phyloP scores from a whole-genome alignment of 768 basidiomycete genomes.

The Tricholoma terreum region DNA sequence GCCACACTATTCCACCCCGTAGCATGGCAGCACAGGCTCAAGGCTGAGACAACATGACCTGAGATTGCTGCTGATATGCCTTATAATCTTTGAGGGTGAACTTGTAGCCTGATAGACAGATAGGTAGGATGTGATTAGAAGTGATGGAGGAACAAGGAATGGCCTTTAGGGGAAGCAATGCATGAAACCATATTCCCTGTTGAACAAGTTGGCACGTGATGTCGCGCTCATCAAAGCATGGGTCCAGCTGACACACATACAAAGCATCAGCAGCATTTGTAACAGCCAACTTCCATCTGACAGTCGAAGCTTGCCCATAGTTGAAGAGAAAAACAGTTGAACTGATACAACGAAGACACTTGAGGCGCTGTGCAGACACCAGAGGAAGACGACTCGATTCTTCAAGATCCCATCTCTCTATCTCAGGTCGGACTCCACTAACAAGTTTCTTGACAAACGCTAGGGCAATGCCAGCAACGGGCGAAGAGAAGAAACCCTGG shows the following conservation, averaged over 20 bases:
- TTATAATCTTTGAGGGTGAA: conserved; percentile 10
- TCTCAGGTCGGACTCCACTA: background rate
- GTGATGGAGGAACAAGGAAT: background rate
- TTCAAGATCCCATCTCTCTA: background rate
- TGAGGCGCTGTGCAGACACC: background rate
- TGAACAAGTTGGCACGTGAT: background rate
- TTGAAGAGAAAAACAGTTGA: background rate
- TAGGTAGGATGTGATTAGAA: background rate
- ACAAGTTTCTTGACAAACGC: background rate
- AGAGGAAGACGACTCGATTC: background rate
- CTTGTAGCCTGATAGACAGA: background rate
- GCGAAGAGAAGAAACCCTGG: too few relatives aligned
- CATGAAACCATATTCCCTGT: conserved; percentile 3
- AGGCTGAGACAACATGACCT: conserved; percentile 3
- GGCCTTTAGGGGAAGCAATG: background rate
- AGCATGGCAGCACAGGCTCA: too few relatives aligned
- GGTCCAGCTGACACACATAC: conserved; percentile 1
- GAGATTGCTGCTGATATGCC: background rate
- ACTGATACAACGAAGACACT: background rate
- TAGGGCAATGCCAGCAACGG: background rate
- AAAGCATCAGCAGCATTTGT: background rate
- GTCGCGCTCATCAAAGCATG: background rate
- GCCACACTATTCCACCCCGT: too few relatives aligned
- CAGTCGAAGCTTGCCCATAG: too few relatives aligned
- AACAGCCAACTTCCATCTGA: background rate